Percentiles rank a stretch among this genome's conserved stretches.
Evolutionary conservation across 345 rosid genomes (phyloP).

Genomic region (Lepidium didymum): DNA sequence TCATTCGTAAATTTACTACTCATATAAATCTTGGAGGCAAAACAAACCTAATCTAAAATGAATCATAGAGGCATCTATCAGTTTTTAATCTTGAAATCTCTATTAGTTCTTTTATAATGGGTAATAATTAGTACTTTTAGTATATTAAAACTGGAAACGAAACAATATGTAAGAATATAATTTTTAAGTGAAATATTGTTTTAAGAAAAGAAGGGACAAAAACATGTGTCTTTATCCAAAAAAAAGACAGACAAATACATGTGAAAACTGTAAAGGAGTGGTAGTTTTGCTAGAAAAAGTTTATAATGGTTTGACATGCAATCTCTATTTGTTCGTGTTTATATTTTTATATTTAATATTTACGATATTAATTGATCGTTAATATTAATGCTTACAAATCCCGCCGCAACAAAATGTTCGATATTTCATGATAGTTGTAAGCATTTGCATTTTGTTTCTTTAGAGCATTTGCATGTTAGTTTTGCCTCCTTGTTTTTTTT

Average conservation of each 20-base stretch:
- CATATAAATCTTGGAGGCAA: too few species aligned
- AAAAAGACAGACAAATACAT: too few species aligned
- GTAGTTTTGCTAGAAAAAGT: slow-evolving; percentile 4
- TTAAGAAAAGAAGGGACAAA: slow-evolving; percentile 10
- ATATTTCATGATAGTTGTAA: slow-evolving; percentile 8
- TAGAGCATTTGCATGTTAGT: slow-evolving; percentile 22
- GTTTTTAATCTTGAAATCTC: too few species aligned
- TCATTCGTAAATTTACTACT: too few species aligned
- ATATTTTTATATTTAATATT: background rate
- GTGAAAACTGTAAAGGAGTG: background rate
- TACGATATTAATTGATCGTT: slow-evolving; percentile 16
- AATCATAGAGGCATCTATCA: too few species aligned
- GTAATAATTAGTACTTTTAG: background rate
- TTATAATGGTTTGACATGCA: slow-evolving; percentile 2
- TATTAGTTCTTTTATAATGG: too few species aligned
- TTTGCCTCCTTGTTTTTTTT: slow-evolving; percentile 7
- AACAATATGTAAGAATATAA: background rate
- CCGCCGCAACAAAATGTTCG: slow-evolving; percentile 7
- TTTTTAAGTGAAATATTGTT: background rate
- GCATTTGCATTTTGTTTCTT: slow-evolving; percentile 5
- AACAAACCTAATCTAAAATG: too few species aligned
- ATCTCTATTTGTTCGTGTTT: background rate
- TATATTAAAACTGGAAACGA: background rate
- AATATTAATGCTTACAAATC: slow-evolving; percentile 5
- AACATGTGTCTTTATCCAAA: too few species aligned